These are phyloP conservation scores for Geotrichum aggregatum DNA, from an alignment of 1,139 yeast species.

Conservation along the genomic window DNA sequence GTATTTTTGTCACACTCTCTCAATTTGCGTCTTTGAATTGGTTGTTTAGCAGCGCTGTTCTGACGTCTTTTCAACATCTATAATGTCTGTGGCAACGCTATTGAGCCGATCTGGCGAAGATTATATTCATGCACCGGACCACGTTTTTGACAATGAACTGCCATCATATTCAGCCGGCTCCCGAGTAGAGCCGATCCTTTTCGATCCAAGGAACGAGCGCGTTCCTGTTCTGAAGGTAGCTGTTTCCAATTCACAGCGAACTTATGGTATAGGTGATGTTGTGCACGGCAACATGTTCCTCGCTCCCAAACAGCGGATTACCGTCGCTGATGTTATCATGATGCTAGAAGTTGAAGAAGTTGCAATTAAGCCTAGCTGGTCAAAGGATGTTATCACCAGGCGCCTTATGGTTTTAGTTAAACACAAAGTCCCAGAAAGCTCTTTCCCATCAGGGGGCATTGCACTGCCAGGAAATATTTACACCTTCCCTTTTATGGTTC, in stretches of 20 bases:
- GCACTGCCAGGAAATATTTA: neutral
- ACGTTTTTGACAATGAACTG: neutral
- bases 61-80: no score
- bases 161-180: neutral
- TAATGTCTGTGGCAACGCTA: no score
- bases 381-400: neutral
- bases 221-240: neutral
- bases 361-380: neutral
- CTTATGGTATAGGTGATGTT: neutral
- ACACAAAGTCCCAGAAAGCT: neutral
- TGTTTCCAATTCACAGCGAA: neutral
- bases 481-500: neutral
- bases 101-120: no score
- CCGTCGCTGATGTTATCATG: neutral
- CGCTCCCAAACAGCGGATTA: neutral
- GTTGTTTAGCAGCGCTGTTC: no score
- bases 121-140: neutral
- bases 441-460: neutral
- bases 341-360: conserved; percentile 1
- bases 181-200: neutral
- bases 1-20: no score
- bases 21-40: no score
- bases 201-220: neutral
- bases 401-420: neutral
- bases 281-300: neutral